Conservation (phyloP, 345 rosid genomes). For the Moricandia moricandioides region DNA sequence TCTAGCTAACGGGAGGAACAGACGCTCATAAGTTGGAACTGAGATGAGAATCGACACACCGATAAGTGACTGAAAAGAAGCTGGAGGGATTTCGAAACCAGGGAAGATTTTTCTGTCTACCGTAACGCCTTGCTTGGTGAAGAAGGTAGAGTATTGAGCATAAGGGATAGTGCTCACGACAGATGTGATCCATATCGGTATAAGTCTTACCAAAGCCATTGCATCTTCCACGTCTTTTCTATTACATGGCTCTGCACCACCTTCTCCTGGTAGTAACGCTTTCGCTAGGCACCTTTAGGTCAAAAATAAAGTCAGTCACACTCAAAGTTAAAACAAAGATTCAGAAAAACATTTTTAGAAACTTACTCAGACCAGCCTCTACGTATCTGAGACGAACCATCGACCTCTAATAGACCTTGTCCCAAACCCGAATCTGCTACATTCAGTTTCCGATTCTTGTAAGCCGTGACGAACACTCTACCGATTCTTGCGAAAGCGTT, state of each 20-base stretch:
- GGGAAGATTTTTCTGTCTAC: not conserved
- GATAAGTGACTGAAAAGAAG: not conserved
- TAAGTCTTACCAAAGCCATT: not conserved
- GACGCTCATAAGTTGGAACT: not conserved
- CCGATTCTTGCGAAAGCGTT: not conserved
- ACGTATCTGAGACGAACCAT: not conserved
- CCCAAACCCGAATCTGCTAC: not conserved
- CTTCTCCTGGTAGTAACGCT: not conserved
- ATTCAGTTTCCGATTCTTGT: not conserved
- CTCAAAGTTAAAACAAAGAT: not conserved
- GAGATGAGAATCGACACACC: not conserved
- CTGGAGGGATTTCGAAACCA: not conserved
- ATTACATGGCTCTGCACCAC: not conserved
- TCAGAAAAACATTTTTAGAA: not conserved
- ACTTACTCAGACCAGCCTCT: not conserved
- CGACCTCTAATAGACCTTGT: not conserved
- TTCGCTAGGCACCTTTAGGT: not conserved
- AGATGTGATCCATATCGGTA: not conserved
- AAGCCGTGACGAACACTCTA: not conserved
- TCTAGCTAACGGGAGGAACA: not conserved
- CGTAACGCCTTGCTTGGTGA: not conserved
- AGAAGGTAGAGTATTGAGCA: not conserved
- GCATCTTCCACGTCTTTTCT: not conserved
- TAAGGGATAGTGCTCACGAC: not conserved
- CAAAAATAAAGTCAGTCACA: not conserved